Conservation (phyloP, 1,139 yeast species). For the Geotrichum australiense region DNA sequence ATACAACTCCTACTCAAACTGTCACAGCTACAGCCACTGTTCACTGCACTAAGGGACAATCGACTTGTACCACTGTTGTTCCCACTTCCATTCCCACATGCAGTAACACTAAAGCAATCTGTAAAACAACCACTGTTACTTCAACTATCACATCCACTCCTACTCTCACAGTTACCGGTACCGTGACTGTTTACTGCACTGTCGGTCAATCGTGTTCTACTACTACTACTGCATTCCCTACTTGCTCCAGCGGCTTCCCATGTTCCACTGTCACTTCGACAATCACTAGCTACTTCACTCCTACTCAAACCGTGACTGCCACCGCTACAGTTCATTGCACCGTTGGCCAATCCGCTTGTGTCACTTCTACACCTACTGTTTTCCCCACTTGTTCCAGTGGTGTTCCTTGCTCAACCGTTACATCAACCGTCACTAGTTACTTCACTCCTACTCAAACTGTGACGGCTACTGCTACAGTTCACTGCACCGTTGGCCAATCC, state of each 20-base stretch:
- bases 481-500: background rate
- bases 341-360: slow-evolving; percentile 1
- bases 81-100: slow-evolving; percentile 1
- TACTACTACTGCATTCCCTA: background rate
- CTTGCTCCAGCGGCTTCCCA: slow-evolving; percentile 1
- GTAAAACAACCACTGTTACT: slow-evolving; percentile 3
- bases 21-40: slow-evolving; percentile 5
- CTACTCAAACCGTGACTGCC: slow-evolving; percentile 6
- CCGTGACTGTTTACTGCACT: slow-evolving; percentile 3
- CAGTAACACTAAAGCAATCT: background rate
- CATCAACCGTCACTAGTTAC: slow-evolving; percentile 1
- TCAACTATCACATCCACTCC: background rate
- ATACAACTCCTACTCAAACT: background rate
- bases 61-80: background rate
- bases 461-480: slow-evolving; percentile 7
- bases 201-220: slow-evolving; percentile 5
- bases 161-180: slow-evolving; percentile 1
- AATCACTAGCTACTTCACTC: background rate
- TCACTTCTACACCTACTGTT: background rate
- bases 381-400: slow-evolving; percentile 1
- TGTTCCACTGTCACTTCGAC: slow-evolving; percentile 1
- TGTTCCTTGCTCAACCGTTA: slow-evolving; percentile 1
- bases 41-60: slow-evolving; percentile 1
- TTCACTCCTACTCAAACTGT: background rate
- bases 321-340: slow-evolving; percentile 5